Evolutionary conservation across 208 protist genomes (phyloP).

Genomic region (Borovskyia barvae): DNA sequence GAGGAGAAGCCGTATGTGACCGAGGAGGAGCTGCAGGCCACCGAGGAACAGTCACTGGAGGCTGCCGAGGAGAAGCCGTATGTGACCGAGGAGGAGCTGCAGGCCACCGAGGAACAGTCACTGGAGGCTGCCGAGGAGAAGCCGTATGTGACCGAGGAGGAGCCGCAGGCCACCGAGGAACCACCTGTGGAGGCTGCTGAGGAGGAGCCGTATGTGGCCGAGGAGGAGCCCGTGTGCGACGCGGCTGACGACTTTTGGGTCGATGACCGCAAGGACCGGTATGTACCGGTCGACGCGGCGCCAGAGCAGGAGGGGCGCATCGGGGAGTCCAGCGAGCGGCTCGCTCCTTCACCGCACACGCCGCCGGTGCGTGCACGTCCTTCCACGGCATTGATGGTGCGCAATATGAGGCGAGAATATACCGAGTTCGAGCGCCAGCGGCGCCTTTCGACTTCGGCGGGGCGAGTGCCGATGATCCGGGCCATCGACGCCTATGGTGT

Average conservation of each 20-base stretch:
- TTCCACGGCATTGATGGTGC: too few species aligned
- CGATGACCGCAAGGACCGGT: too few species aligned
- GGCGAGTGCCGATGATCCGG: not conserved
- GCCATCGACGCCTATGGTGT: not conserved
- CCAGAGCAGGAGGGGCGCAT: too few species aligned
- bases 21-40: not conserved
- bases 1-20: slow-evolving; percentile 7
- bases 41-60: not conserved
- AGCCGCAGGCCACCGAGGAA: not conserved
- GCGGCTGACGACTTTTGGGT: too few species aligned
- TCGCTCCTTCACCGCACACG: too few species aligned
- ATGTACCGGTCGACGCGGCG: too few species aligned
- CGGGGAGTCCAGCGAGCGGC: too few species aligned
- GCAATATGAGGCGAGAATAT: too few species aligned
- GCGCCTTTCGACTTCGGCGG: not conserved
- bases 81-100: not conserved
- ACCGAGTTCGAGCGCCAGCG: not conserved
- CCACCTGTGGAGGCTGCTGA: not conserved
- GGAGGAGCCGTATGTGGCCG: slow-evolving; percentile 5
- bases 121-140: slow-evolving; percentile 3
- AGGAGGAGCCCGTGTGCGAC: too few species aligned
- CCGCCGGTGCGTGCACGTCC: too few species aligned
- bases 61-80: slow-evolving; percentile 2
- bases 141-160: not conserved
- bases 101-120: not conserved